Conservation (phyloP, 768 basidiomycete species). For the Mycena leptocephala region DNA sequence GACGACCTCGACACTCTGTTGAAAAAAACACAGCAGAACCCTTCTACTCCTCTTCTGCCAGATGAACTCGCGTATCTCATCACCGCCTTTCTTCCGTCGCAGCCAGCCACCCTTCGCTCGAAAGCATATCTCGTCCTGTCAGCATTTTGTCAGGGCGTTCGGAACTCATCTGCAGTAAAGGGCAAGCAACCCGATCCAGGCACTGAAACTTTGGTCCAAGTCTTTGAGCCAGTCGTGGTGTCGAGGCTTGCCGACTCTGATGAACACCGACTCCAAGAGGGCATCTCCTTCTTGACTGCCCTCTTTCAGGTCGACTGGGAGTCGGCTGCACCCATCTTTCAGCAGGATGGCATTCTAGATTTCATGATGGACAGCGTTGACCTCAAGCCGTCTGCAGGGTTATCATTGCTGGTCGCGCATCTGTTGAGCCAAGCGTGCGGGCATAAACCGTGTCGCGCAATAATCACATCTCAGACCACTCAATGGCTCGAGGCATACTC, state of each 20-base stretch:
- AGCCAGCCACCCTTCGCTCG: slow-evolving; percentile 64
- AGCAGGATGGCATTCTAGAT: slow-evolving; percentile 74
- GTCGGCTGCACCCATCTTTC: slow-evolving; percentile 77
- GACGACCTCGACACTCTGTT: slow-evolving; percentile 48
- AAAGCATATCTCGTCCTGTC: slow-evolving; percentile 83
- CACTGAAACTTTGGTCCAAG: slow-evolving; percentile 64
- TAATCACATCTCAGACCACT: slow-evolving; percentile 70
- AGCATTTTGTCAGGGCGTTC: slow-evolving; percentile 75
- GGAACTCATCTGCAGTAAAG: slow-evolving; percentile 54
- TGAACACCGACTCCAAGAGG: slow-evolving; percentile 67
- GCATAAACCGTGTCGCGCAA: slow-evolving; percentile 78
- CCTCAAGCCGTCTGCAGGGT: slow-evolving; percentile 62
- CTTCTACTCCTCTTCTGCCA: slow-evolving; percentile 60
- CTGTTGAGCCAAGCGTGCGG: slow-evolving; percentile 85
- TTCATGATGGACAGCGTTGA: slow-evolving; percentile 82
- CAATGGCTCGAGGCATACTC: slow-evolving; percentile 81
- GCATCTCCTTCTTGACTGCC: slow-evolving; percentile 80
- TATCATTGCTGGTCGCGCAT: slow-evolving; percentile 78
- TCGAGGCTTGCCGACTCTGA: slow-evolving; percentile 70
- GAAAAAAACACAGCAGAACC: slow-evolving; percentile 42
- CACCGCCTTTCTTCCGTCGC: slow-evolving; percentile 67
- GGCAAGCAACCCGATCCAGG: slow-evolving; percentile 60
- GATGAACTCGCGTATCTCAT: slow-evolving; percentile 71
- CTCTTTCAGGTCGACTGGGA: slow-evolving; percentile 89
- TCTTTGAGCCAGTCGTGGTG: slow-evolving; percentile 68